Evolutionary conservation across 495 filamentous ascomycete species (phyloP).

Genomic region (Aspergillus olivimuriae): DNA sequence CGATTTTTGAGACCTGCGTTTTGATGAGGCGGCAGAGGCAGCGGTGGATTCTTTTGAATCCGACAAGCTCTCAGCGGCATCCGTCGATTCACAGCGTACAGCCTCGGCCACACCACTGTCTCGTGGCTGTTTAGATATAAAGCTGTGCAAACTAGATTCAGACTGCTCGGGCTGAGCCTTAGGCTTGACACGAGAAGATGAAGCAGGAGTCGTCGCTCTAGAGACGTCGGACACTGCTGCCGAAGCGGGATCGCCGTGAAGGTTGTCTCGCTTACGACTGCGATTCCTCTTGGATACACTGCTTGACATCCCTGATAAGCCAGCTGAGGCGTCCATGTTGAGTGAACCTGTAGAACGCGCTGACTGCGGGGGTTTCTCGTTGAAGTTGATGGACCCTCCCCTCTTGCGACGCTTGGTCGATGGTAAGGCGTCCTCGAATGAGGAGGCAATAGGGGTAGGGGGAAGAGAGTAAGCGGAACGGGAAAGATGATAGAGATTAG

Average conservation of each 20-base stretch:
- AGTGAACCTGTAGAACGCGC: slow-evolving; percentile 5
- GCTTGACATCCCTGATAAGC: slow-evolving; percentile 1
- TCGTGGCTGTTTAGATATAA: slow-evolving; percentile 11
- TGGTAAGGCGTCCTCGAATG: slow-evolving; percentile 22
- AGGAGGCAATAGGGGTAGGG: slow-evolving; percentile 16
- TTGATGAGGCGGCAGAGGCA: slow-evolving; percentile 3
- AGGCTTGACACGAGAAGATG: slow-evolving; percentile 1
- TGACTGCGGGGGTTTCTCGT: slow-evolving; percentile 8
- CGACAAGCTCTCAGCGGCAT: slow-evolving; percentile 2
- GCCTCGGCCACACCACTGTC: slow-evolving; percentile 9
- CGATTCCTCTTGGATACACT: slow-evolving; percentile 6
- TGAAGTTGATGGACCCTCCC: slow-evolving; percentile 10
- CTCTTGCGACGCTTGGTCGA: slow-evolving; percentile 23
- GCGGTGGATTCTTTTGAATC: slow-evolving; percentile 3
- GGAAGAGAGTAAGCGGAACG: slow-evolving; percentile 20
- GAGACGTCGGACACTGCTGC: neutral
- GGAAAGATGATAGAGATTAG: slow-evolving; percentile 10
- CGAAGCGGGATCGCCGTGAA: slow-evolving; percentile 2
- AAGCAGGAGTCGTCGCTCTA: neutral
- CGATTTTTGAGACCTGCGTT: slow-evolving; percentile 12
- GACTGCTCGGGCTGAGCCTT: slow-evolving; percentile 6
- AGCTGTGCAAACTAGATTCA: slow-evolving; percentile 10
- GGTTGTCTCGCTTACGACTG: slow-evolving; percentile 1
- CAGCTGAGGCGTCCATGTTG: neutral
- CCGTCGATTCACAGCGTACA: slow-evolving; percentile 2